Evolutionary conservation across 306 rosid genomes (phyloP).

Genomic region (Notholithocarpus densiflorus): DNA sequence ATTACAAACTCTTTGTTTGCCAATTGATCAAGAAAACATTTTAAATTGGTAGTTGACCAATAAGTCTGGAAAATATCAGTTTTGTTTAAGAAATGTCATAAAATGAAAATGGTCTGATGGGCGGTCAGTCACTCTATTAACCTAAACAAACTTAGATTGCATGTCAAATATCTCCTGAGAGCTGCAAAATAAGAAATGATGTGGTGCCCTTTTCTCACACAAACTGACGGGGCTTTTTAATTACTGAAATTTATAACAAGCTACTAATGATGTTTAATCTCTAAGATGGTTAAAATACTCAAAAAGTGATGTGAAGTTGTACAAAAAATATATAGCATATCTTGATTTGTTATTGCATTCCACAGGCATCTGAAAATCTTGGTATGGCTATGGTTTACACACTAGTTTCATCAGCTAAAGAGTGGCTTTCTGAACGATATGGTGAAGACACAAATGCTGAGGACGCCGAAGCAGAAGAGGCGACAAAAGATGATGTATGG

Average conservation of each 20-base stretch:
- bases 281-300: slow-evolving; percentile 26
- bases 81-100: not conserved
- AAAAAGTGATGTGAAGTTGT: slow-evolving; percentile 15
- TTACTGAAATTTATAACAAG: slow-evolving; percentile 1
- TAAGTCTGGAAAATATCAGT: not conserved
- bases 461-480: slow-evolving; percentile 72
- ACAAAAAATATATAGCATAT: slow-evolving; percentile 24
- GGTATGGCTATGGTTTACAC: slow-evolving; percentile 99
- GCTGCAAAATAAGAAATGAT: not conserved
- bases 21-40: too few species aligned
- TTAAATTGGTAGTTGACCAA: too few species aligned
- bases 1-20: too few species aligned
- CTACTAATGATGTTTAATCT: not conserved
- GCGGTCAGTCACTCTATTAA: not conserved
- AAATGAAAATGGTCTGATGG: not conserved
- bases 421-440: slow-evolving; percentile 83
- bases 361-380: slow-evolving; percentile 96
- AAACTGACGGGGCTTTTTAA: slow-evolving; percentile 8
- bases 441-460: slow-evolving; percentile 51
- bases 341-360: slow-evolving; percentile 31
- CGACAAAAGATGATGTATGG: slow-evolving; percentile 82
- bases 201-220: not conserved
- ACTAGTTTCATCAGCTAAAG: slow-evolving; percentile 84
- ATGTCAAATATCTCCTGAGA: not conserved
- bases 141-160: not conserved